These are phyloP conservation scores for Aureobasidium sp. DNA, from an alignment of 2,329 filamentous ascomycete genomes.

Conservation along the genomic window DNA sequence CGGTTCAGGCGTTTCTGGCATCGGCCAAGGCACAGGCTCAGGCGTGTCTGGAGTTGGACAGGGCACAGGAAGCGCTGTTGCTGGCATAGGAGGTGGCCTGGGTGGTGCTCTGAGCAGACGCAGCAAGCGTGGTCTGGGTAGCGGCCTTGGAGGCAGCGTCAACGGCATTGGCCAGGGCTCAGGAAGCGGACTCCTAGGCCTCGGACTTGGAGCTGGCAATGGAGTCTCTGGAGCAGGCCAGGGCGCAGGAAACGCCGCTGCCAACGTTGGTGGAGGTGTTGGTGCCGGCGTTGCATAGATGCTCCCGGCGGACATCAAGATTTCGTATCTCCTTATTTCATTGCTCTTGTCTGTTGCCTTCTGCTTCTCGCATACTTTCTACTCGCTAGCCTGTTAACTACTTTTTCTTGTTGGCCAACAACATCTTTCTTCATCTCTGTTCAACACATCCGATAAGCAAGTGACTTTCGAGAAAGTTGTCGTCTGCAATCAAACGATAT, in stretches of 20 bases:
- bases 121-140: neutral
- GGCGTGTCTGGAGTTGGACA: neutral
- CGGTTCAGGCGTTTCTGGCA: neutral
- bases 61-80: neutral
- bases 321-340: neutral
- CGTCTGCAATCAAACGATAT: neutral
- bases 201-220: neutral
- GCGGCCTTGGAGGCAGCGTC: slow-evolving; percentile 2
- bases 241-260: neutral
- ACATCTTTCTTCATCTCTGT: neutral
- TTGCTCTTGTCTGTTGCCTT: neutral
- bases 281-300: slow-evolving; percentile 1
- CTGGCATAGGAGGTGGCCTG: neutral
- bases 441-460: no score
- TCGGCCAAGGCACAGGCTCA: neutral
- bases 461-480: no score
- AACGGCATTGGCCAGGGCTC: neutral
- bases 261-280: neutral
- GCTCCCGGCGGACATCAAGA: neutral
- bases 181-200: neutral
- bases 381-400: neutral
- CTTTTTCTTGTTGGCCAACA: neutral
- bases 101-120: neutral
- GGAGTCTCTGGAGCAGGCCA: neutral
- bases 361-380: neutral